These are phyloP conservation scores for Dendrothele bispora DNA, from an alignment of 768 basidiomycete genomes.

Conservation along the genomic window DNA sequence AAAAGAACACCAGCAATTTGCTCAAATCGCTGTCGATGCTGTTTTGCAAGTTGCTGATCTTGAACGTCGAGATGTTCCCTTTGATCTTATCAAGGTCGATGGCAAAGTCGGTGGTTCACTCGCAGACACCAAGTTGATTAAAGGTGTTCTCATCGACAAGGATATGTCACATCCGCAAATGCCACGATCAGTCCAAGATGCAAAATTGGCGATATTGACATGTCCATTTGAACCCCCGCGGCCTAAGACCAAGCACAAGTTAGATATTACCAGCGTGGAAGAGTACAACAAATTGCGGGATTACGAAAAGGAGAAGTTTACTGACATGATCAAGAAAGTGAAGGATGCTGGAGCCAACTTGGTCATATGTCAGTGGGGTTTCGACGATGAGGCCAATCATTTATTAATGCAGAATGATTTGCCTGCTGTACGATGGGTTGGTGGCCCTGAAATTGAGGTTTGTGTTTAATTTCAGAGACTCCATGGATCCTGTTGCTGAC, in stretches of 20 bases:
- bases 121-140: slow-evolving; percentile 92
- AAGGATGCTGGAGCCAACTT: slow-evolving; percentile 97
- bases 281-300: slow-evolving; percentile 93
- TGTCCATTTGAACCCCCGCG: slow-evolving; percentile 99
- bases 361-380: slow-evolving; percentile 99
- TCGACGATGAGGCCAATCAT: slow-evolving; percentile 99
- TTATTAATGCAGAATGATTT: slow-evolving; percentile 96
- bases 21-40: slow-evolving; percentile 96
- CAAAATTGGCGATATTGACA: slow-evolving; percentile 93
- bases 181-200: slow-evolving; percentile 86
- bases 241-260: slow-evolving; percentile 98
- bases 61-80: slow-evolving; percentile 90
- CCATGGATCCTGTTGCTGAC: not conserved
- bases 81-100: slow-evolving; percentile 98
- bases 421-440: slow-evolving; percentile 98
- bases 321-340: slow-evolving; percentile 94
- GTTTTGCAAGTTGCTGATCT: slow-evolving; percentile 95
- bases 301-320: slow-evolving; percentile 96
- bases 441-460: slow-evolving; percentile 98
- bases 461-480: slow-evolving; percentile 3
- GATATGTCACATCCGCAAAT: slow-evolving; percentile 99
- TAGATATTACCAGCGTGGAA: slow-evolving; percentile 95
- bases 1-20: slow-evolving; percentile 93
- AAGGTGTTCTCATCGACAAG: slow-evolving; percentile 98
- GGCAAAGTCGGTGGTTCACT: slow-evolving; percentile 98